These are phyloP conservation scores for Yarrowia sp. DNA, from an alignment of 805 yeast genomes.

Conservation along the genomic window DNA sequence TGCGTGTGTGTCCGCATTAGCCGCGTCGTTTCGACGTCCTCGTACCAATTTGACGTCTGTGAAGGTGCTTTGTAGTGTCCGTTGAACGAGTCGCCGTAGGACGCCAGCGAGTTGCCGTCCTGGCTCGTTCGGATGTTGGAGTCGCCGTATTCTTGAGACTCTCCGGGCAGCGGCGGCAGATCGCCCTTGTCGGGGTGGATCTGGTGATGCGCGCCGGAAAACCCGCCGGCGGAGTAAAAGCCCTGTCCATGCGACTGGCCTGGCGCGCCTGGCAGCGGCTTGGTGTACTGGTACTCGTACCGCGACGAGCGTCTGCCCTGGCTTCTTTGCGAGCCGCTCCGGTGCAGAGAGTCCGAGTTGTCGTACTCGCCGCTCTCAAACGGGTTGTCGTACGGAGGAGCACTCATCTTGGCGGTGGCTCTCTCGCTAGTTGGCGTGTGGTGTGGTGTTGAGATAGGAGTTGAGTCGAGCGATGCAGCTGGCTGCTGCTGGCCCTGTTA, in stretches of 20 bases:
- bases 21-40: slow-evolving; percentile 16
- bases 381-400: slow-evolving; percentile 21
- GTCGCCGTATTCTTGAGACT: slow-evolving; percentile 15
- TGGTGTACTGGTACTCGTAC: slow-evolving; percentile 22
- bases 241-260: background rate
- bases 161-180: slow-evolving; percentile 11
- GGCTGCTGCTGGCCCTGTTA: slow-evolving; percentile 19
- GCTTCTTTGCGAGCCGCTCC: background rate
- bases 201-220: slow-evolving; percentile 17
- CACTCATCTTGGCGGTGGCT: slow-evolving; percentile 6
- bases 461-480: background rate
- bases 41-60: slow-evolving; percentile 6
- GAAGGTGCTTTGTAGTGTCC: slow-evolving; percentile 15
- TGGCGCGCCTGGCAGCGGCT: slow-evolving; percentile 20
- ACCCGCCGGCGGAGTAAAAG: slow-evolving; percentile 13
- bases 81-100: slow-evolving; percentile 10
- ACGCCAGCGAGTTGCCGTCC: slow-evolving; percentile 7
- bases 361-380: slow-evolving; percentile 20
- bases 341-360: background rate
- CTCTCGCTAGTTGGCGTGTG: background rate
- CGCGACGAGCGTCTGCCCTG: slow-evolving; percentile 21
- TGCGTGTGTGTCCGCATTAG: slow-evolving; percentile 19
- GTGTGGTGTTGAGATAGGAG: slow-evolving; percentile 3
- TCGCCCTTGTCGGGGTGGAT: slow-evolving; percentile 21
- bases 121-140: slow-evolving; percentile 10